Evolutionary conservation across 768 basidiomycete genomes (phyloP), one percentile per base, ranked within the genome.

Genomic region (Butyriboletus loyo): DNA sequence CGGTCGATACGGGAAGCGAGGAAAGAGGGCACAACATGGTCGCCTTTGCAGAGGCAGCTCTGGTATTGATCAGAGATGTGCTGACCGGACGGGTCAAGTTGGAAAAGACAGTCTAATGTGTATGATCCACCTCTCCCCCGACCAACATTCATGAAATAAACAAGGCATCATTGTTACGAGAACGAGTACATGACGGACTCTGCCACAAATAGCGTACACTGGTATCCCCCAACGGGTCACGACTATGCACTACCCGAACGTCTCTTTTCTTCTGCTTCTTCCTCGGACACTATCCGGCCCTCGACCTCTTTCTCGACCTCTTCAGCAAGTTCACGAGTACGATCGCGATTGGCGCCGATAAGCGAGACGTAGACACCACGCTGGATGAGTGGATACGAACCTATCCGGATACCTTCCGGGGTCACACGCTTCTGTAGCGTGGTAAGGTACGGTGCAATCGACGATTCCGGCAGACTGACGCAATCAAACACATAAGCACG

Each of bases 361-460:
- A 84, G 70, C 36, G 80, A 80, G 25, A 87, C 84, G 50, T 83
- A 85, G 9, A 87, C 87, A 15, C 86, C 86, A 38, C 66, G 70
- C 50, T 70, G 62, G 42, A 85, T 66, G 27, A 81, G 75, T 27
- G 86, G 84, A 69, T 89, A 92, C 30, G 86, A 89, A 37, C 94
- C 88, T 19, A 95, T 80, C 65, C 89, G 85, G 43, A 98, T 83
- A 11, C 85, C 87, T 43, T 90, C 87, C 3, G 77, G 72, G 62
- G 78, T 82, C 3, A 92, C 80, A 45, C 89, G 84, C 35, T 79
- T 77, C 64, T 90, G 87, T 1, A 98, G 77, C 10, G 78, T 73
- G 1, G 90, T 88, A 24, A 98, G 77, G 70, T 86, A 97, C 0
- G 95, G 94, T 15, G 95, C 84, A 40, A 87, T 86, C n/a, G 83